Evolutionary conservation across 73 alveolate genomes (phyloP).

Genomic region (Tetrahymena borealis): DNA sequence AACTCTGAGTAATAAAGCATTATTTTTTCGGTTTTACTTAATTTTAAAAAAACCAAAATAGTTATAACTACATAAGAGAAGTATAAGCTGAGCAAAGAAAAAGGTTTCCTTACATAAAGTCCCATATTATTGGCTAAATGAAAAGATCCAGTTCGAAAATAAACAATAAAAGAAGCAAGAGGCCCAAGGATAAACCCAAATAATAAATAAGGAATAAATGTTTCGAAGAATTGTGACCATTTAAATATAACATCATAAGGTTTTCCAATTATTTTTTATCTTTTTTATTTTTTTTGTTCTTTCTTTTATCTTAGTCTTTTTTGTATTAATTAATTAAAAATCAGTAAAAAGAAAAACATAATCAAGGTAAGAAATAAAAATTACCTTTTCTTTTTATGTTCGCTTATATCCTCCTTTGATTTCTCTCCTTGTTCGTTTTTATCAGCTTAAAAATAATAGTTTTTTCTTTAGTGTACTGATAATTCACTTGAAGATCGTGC

Average conservation of each 20-base stretch:
- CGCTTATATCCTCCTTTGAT: background rate
- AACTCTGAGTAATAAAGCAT: background rate
- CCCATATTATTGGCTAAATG: background rate
- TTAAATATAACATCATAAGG: background rate
- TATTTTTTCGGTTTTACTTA: background rate
- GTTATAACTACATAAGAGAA: background rate
- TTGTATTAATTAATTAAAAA: background rate
- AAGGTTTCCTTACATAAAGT: background rate
- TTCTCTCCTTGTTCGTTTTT: background rate
- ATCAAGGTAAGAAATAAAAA: too few relatives aligned
- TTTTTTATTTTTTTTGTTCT: background rate
- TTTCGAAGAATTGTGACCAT: background rate
- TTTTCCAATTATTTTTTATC: background rate
- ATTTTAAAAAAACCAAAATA: background rate
- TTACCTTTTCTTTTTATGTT: too few relatives aligned
- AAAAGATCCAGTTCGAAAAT: background rate
- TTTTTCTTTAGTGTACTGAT: background rate
- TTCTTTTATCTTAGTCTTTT: too few relatives aligned
- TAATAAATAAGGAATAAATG: background rate
- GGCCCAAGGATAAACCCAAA: background rate
- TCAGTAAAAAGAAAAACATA: background rate
- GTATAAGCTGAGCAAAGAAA: background rate
- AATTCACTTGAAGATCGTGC: background rate
- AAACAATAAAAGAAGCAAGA: background rate
- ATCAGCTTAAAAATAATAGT: background rate